A percentile compares a stretch with the other conserved stretches of the same genome.
Evolutionary conservation across 305 asterid species (phyloP).

Genomic region (Fraxinus dipetala): DNA sequence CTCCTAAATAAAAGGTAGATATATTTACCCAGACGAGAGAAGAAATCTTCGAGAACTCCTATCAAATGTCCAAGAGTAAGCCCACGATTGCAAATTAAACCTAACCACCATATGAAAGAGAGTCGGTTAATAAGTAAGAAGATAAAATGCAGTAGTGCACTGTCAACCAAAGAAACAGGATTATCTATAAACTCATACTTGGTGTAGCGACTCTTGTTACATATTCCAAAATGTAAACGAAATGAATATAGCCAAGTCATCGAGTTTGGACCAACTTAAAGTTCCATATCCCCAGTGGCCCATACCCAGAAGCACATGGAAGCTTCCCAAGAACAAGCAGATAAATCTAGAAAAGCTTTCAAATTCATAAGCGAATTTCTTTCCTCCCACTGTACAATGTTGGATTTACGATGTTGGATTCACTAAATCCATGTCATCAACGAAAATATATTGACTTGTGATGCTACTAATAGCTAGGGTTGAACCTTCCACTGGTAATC

Average conservation of each 20-base stretch:
- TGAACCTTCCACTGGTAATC: neutral
- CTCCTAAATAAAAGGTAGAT: neutral
- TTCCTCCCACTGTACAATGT: neutral
- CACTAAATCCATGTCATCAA: neutral
- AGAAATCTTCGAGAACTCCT: slow-evolving; percentile 86
- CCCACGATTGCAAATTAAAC: slow-evolving; percentile 85
- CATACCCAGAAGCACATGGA: neutral
- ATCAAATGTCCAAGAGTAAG: slow-evolving; percentile 90
- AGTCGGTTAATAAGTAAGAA: slow-evolving; percentile 6
- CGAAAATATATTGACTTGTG: neutral
- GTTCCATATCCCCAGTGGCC: neutral
- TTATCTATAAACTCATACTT: neutral
- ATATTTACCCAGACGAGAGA: slow-evolving; percentile 74
- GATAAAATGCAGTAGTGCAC: neutral
- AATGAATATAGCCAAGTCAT: neutral
- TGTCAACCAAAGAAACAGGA: slow-evolving; percentile 1
- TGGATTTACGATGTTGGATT: neutral
- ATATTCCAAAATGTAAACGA: neutral
- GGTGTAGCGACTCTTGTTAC: neutral
- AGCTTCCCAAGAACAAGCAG: neutral
- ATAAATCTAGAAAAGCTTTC: neutral
- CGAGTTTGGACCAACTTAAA: neutral
- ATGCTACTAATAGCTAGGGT: neutral
- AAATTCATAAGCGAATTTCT: neutral
- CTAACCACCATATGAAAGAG: slow-evolving; percentile 34